phyloP scores from a whole-genome alignment of 495 filamentous ascomycete species.

The Staphylotrichum longicolle region DNA sequence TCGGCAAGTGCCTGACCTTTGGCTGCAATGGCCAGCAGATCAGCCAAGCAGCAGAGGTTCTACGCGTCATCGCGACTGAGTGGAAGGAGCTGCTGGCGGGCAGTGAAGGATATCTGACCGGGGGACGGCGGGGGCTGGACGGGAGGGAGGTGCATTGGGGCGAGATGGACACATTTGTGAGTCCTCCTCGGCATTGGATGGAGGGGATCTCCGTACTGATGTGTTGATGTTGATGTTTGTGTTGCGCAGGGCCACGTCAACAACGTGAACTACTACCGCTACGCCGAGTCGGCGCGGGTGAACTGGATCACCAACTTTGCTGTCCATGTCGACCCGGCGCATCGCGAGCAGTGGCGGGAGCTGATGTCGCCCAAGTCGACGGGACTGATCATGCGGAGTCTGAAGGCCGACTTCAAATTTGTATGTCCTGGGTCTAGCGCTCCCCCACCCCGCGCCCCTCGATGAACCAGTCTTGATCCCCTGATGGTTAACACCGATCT shows the following conservation, averaged over 20 bases:
- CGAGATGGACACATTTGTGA: conserved; percentile 70
- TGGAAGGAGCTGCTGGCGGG: conserved; percentile 79
- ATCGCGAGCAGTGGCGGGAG: conserved; percentile 66
- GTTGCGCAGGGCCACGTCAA: conserved; percentile 70
- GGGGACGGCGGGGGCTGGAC: conserved; percentile 62
- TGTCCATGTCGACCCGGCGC: conserved; percentile 61
- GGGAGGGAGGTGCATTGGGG: conserved; percentile 81
- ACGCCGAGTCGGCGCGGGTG: conserved; percentile 79
- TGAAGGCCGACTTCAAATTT: conserved; percentile 89
- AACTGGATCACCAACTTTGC: conserved; percentile 82
- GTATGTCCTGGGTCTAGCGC: conserved; percentile 46
- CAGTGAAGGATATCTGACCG: conserved; percentile 77
- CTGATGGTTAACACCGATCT: background rate
- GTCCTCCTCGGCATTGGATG: conserved; percentile 20
- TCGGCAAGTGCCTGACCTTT: conserved; percentile 84
- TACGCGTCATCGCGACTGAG: conserved; percentile 62
- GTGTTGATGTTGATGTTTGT: background rate
- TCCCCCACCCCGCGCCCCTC: too few species aligned
- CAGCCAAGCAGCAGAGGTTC: conserved; percentile 57
- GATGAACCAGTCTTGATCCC: too few species aligned
- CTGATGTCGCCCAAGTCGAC: conserved; percentile 62
- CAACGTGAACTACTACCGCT: conserved; percentile 71
- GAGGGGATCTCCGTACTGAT: background rate
- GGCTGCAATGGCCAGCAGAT: conserved; percentile 63
- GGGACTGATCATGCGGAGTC: conserved; percentile 77